Percentiles rank a stretch among this genome's conserved stretches.
Evolutionary conservation across 768 basidiomycete genomes (phyloP).

Genomic region (Pulveroboletus ravenelii): DNA sequence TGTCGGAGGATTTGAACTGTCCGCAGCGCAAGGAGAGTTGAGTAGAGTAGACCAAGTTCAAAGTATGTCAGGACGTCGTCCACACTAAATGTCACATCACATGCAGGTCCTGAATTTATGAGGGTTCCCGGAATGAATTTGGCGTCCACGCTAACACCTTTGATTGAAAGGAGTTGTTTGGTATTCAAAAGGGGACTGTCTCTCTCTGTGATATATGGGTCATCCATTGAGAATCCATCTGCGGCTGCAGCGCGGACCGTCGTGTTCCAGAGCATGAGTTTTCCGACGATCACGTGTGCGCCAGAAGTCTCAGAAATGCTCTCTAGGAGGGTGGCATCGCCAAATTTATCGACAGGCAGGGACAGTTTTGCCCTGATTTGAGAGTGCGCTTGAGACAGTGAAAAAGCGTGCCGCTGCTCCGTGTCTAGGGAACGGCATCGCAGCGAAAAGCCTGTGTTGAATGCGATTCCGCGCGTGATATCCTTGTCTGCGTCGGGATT

Average conservation of each 20-base stretch:
- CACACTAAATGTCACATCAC: conserved; percentile 44
- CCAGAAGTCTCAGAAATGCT: conserved; percentile 31
- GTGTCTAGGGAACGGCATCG: conserved; percentile 49
- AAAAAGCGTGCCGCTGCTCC: conserved; percentile 16
- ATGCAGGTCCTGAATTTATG: conserved; percentile 19
- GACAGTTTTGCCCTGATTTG: conserved; percentile 50
- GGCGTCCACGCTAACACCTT: conserved; percentile 29
- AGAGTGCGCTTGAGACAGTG: conserved; percentile 29
- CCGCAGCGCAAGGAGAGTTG: conserved; percentile 55
- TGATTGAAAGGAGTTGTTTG: conserved; percentile 43
- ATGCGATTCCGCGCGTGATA: conserved; percentile 64
- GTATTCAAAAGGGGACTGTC: conserved; percentile 41
- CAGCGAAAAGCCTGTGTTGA: conserved; percentile 49
- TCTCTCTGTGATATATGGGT: conserved; percentile 53
- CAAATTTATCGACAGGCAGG: conserved; percentile 47
- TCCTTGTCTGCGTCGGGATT: conserved; percentile 65
- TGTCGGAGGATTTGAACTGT: conserved; percentile 42
- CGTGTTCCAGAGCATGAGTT: conserved; percentile 43
- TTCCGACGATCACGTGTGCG: conserved; percentile 39
- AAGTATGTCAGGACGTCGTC: conserved; percentile 51
- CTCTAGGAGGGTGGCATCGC: conserved; percentile 42
- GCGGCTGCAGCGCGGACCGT: conserved; percentile 59
- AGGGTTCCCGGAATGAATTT: conserved; percentile 13
- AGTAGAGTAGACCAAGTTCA: conserved; percentile 67
- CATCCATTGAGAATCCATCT: conserved; percentile 63